These are phyloP conservation scores for Thuidium tamariscinum DNA, from an alignment of 225 moss, liverwort and hornwort species.

Conservation along the genomic window DNA sequence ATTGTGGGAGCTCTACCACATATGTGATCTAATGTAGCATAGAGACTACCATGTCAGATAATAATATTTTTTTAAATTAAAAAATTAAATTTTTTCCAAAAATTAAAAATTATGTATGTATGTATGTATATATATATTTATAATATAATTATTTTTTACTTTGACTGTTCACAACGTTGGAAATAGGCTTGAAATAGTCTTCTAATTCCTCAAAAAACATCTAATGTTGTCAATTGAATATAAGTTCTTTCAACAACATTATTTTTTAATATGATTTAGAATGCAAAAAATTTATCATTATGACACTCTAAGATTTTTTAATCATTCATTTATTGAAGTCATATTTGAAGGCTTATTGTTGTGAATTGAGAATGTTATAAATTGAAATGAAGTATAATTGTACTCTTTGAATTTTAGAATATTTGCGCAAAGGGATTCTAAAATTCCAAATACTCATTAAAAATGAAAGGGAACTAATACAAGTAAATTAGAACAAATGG, in stretches of 20 bases:
- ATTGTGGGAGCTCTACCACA: too few species aligned
- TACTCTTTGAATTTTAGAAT: background rate
- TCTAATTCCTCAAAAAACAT: too few species aligned
- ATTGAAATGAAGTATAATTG: background rate
- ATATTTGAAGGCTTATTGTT: too few species aligned
- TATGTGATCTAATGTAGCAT: too few species aligned
- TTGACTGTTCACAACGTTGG: too few species aligned
- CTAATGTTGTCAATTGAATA: background rate
- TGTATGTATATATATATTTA: too few species aligned
- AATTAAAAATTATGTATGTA: too few species aligned
- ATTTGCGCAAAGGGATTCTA: fast-evolving
- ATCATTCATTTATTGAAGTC: background rate
- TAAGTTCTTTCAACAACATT: background rate
- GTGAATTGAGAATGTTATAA: background rate
- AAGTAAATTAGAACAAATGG: background rate
- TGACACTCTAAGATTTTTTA: background rate
- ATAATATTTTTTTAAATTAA: too few species aligned
- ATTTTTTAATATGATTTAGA: background rate
- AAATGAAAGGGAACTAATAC: background rate
- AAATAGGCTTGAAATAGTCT: background rate
- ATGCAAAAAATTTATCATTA: background rate
- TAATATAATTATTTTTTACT: too few species aligned
- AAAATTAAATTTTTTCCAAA: too few species aligned
- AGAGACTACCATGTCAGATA: too few species aligned
- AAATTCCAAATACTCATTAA: background rate